A percentile compares a stretch with the other conserved stretches of the same genome.
These are phyloP conservation scores for Pilatotrama ljubarskyi DNA, from an alignment of 768 basidiomycete species.

Conservation along the genomic window DNA sequence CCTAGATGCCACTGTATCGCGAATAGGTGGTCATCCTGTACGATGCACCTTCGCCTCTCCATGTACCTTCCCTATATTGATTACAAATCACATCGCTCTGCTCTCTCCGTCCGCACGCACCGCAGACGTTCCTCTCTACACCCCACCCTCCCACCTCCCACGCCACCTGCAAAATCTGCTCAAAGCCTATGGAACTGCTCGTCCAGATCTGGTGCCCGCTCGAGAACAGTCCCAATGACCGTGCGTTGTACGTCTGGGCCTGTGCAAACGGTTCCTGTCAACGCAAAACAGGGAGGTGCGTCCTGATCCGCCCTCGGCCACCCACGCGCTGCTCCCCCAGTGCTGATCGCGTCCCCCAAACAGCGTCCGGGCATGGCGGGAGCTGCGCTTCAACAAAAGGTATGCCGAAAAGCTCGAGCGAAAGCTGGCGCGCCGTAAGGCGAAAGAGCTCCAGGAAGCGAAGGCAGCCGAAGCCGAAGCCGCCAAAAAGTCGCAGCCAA, in stretches of 20 bases:
- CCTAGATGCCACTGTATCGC: conserved; percentile 79
- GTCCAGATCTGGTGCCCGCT: conserved; percentile 91
- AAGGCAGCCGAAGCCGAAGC: conserved; percentile 36
- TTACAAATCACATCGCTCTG: conserved; percentile 13
- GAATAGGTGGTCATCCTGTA: conserved; percentile 90
- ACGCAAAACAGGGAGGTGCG: conserved; percentile 71
- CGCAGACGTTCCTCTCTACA: conserved; percentile 71
- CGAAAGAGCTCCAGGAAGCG: conserved; percentile 38
- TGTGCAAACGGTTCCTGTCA: conserved; percentile 74
- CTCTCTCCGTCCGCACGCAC: not conserved
- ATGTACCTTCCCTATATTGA: conserved; percentile 45
- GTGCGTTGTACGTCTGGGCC: conserved; percentile 84
- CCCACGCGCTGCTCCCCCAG: not conserved
- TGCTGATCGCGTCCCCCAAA: conserved; percentile 9
- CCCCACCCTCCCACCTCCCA: conserved; percentile 65
- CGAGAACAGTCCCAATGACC: conserved; percentile 80
- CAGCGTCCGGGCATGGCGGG: conserved; percentile 84
- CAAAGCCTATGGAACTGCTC: conserved; percentile 74
- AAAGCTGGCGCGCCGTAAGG: conserved; percentile 45
- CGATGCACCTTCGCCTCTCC: conserved; percentile 55
- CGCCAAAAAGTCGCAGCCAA: conserved; percentile 34
- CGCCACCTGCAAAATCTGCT: conserved; percentile 72
- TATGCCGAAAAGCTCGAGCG: conserved; percentile 75
- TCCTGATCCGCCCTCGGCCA: not conserved
- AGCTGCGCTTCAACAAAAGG: conserved; percentile 65